Conservation (phyloP, 805 yeast species). For the Lipomyces japonicus region DNA sequence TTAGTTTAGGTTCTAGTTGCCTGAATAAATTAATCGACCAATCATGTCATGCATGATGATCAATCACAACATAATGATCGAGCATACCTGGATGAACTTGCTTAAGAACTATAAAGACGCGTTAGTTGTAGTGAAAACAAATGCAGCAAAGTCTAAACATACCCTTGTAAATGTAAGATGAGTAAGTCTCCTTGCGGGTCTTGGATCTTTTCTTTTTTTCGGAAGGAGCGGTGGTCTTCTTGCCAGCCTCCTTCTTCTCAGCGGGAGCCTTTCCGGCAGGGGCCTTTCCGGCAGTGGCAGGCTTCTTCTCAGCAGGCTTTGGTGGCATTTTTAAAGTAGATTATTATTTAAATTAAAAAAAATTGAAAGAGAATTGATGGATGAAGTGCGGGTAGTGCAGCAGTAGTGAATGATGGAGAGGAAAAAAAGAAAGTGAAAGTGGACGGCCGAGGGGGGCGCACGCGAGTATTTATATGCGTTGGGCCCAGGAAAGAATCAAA, state of each 20-base stretch:
- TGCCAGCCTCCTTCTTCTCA: constrained; percentile 85
- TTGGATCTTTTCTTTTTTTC: constrained; percentile 88
- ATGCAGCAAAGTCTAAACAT: constrained; percentile 4
- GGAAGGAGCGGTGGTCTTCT: constrained; percentile 76
- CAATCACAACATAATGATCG: constrained; percentile 1
- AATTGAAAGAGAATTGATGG: not conserved
- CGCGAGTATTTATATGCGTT: constrained; percentile 20
- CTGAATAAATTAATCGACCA: no score
- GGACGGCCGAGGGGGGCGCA: constrained; percentile 16
- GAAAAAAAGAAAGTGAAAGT: not conserved
- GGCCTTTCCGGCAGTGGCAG: constrained; percentile 46
- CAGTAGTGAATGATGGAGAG: not conserved
- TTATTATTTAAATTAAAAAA: not conserved
- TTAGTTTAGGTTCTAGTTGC: no score
- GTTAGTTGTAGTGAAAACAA: constrained; percentile 4
- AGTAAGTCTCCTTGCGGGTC: constrained; percentile 97
- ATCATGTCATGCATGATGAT: no score
- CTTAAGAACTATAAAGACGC: constrained; percentile 59
- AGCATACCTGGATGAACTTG: constrained; percentile 85
- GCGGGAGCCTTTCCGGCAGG: constrained; percentile 96
- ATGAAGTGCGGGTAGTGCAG: not conserved
- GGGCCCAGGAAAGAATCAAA: constrained; percentile 18
- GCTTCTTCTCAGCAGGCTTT: constrained; percentile 38
- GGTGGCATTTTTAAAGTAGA: constrained; percentile 3
- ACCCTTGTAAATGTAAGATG: constrained; percentile 91